Base-by-base conservation (phyloP, 2,329 filamentous ascomycete genomes). In the Dactylellina haptotyla region DNA sequence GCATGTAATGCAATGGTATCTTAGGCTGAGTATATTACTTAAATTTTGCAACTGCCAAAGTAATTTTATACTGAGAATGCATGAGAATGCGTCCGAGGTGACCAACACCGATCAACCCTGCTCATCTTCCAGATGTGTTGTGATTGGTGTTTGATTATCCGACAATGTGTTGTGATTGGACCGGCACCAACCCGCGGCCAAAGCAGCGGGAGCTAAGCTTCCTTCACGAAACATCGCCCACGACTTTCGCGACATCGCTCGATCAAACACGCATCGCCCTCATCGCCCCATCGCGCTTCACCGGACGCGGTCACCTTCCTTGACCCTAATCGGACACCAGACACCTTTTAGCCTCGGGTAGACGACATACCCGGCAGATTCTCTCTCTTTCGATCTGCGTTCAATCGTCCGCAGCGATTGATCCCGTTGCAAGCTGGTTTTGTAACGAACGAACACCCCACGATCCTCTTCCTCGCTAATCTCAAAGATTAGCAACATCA, bases 381-480 rank as follows among this genome's bases (percentile, higher is more conserved):
- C n/a, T n/a, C n/a, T n/a, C n/a, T n/a, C n/a, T n/a, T n/a, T n/a
- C n/a, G n/a, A n/a, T n/a, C n/a, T n/a, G n/a, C n/a, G n/a, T n/a
- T n/a, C n/a, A n/a, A n/a, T n/a, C n/a, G n/a, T n/a, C n/a, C n/a
- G n/a, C n/a, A n/a, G n/a, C n/a, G n/a, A n/a, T n/a, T n/a, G n/a
- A n/a, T 26, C 14, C 39, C 9, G 20, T 67, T 50, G 63, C 63
- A 58, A 43, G 51, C 53, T 45, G 43, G 63, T 41, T 53, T 50
- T 67, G 51, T 41, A 30, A 51, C 25, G 23, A 26, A 30, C 28
- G 12, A 26, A 0, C 39, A 48, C 50, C 16, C 41, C 34, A 39
- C 41, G 18, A 6, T 16, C 39, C 28, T 23, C n/a, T n/a, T 16
- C 25, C 25, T 43, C 37, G 28, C 39, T 3, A 48, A 54, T 57